phyloP scores from a whole-genome alignment of 805 yeast genomes.

The Schwanniomyces pseudopolymorphus region DNA sequence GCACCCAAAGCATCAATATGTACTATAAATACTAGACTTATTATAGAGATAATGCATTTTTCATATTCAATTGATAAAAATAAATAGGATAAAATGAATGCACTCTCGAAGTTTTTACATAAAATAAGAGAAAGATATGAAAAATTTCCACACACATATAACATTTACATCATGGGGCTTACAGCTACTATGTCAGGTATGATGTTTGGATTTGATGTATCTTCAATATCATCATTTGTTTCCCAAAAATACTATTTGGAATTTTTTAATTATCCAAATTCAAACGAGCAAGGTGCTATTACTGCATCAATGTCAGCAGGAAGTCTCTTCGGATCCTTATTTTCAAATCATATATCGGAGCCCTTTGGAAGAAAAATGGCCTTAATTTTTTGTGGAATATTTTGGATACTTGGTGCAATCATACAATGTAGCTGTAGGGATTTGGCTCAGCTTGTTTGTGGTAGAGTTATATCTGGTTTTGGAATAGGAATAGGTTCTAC shows the following conservation, averaged over 20 bases:
- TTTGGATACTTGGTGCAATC: constrained; percentile 29
- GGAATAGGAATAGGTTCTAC: constrained; percentile 30
- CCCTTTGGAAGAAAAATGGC: constrained; percentile 24
- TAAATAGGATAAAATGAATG: not conserved
- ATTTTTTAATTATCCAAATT: constrained; percentile 51
- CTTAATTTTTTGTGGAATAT: constrained; percentile 19
- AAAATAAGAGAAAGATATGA: constrained; percentile 12
- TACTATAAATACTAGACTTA: not conserved
- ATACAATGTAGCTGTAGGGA: constrained; percentile 24
- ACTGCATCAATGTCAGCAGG: constrained; percentile 57
- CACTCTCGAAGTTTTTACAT: not conserved
- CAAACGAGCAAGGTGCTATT: constrained; percentile 65
- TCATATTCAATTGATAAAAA: not conserved
- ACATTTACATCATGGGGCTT: constrained; percentile 53
- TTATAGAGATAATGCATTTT: not conserved
- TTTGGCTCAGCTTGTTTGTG: constrained; percentile 23
- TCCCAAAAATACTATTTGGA: constrained; percentile 38
- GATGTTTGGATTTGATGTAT: constrained; percentile 73
- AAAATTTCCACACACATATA: constrained; percentile 42
- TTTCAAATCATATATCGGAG: constrained; percentile 19
- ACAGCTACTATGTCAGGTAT: constrained; percentile 65
- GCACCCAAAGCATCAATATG: too few species aligned
- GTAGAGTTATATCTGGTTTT: constrained; percentile 29
- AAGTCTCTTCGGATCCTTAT: constrained; percentile 21
- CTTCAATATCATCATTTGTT: constrained; percentile 68